phyloP scores from a whole-genome alignment of 768 basidiomycete genomes.

The Baorangia bicolor region DNA sequence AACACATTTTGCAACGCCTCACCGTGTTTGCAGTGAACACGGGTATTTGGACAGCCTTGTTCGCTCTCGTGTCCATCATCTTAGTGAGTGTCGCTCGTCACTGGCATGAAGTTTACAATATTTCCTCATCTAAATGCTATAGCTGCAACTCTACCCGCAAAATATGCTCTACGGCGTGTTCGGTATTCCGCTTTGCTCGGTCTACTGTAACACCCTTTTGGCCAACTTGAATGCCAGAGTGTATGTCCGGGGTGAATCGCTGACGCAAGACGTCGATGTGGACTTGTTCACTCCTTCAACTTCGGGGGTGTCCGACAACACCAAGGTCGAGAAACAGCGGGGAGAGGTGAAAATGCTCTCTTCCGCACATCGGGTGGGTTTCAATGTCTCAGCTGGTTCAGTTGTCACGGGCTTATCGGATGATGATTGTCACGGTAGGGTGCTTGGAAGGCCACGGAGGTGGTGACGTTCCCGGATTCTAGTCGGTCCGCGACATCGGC shows the following conservation, averaged over 20 bases:
- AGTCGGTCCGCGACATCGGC: too few relatives aligned
- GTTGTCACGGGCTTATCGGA: background rate
- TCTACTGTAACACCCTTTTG: conserved; percentile 19
- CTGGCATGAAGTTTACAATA: background rate
- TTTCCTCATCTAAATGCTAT: background rate
- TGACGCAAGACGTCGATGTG: too few relatives aligned
- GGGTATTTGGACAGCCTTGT: conserved; percentile 50
- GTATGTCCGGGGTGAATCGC: background rate
- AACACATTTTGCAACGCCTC: conserved; percentile 7
- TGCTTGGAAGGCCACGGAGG: too few relatives aligned
- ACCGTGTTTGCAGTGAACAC: conserved; percentile 12
- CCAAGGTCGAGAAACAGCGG: background rate
- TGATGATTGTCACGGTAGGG: background rate
- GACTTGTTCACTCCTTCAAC: background rate
- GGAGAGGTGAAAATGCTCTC: background rate
- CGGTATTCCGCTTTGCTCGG: conserved; percentile 1
- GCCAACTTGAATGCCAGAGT: conserved; percentile 14
- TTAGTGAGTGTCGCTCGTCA: conserved; percentile 3
- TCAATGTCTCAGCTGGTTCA: background rate
- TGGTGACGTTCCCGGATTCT: too few relatives aligned
- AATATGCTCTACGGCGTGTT: background rate
- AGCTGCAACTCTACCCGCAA: background rate
- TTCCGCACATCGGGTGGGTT: background rate
- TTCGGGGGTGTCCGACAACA: too few relatives aligned
- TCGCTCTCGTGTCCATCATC: conserved; percentile 33